Evolutionary conservation across 1,284 basidiomycete species (phyloP).

Genomic region (Prillingera fragicola): DNA sequence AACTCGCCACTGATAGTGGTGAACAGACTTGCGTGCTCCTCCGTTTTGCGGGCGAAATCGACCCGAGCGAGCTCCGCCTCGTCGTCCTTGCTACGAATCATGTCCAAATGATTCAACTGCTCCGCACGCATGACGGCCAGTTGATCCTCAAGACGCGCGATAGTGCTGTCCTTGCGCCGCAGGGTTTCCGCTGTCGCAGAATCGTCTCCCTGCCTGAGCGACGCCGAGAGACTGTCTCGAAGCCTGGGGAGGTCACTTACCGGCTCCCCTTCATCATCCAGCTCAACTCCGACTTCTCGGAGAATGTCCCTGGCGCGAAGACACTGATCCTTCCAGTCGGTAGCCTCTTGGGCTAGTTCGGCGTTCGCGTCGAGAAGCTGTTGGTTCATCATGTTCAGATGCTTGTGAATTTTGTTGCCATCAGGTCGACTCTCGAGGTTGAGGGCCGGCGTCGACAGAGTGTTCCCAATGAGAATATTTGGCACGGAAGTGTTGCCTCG

Average conservation of each 20-base stretch:
- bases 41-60: conserved; percentile 37
- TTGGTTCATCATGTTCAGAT: conserved; percentile 47
- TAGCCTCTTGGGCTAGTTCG: conserved; percentile 37
- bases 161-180: no score
- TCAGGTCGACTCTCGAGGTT: conserved; percentile 35
- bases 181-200: no score
- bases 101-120: no score
- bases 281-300: conserved; percentile 29
- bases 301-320: conserved; percentile 24
- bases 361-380: conserved; percentile 40
- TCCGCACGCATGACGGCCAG: no score
- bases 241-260: no score
- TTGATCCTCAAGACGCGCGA: no score
- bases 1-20: conserved; percentile 37
- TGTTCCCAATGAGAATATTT: conserved; percentile 32
- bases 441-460: conserved; percentile 3
- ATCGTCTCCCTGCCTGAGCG: no score
- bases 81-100: no score
- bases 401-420: conserved; percentile 45
- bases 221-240: no score
- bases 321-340: conserved; percentile 39
- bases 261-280: conserved; percentile 24
- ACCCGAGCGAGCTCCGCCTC: no score
- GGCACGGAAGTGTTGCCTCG: conserved; percentile 44
- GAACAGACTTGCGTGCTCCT: conserved; percentile 36